Evolutionary conservation across 306 rosid genomes (phyloP).

Genomic region (Medicago arabica): DNA sequence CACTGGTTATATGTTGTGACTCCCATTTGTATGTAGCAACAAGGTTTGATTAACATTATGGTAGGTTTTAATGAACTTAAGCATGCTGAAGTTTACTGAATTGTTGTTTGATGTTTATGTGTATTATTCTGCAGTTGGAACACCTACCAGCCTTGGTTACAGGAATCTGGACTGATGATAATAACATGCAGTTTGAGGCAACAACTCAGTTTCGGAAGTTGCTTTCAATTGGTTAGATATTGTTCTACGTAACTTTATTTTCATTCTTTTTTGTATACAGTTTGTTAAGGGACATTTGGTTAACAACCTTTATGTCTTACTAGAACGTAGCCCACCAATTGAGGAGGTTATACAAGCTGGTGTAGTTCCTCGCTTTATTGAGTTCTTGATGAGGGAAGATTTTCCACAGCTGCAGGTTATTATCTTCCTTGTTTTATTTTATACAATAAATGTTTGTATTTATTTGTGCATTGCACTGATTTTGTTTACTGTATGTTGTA

Average conservation of each 20-base stretch:
- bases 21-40: not conserved
- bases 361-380: constrained; percentile 91
- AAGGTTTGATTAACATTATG: not conserved
- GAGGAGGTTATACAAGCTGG: constrained; percentile 95
- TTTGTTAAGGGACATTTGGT: not conserved
- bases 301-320: constrained; percentile 5
- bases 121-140: constrained; percentile 72
- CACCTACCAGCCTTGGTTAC: constrained; percentile 92
- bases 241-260: constrained; percentile 1
- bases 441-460: not conserved
- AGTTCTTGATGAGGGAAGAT: constrained; percentile 83
- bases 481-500: constrained; percentile 43
- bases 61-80: not conserved
- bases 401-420: constrained; percentile 86
- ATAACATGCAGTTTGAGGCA: constrained; percentile 78
- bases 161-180: constrained; percentile 83
- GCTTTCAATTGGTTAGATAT: constrained; percentile 87
- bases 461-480: not conserved
- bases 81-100: not conserved
- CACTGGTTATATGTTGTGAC: not conserved
- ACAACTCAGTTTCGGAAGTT: constrained; percentile 96
- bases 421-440: not conserved
- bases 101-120: not conserved
- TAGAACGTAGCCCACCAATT: constrained; percentile 94
- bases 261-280: not conserved